Percentiles rank a stretch among this genome's conserved stretches.
Conservation (phyloP, 352 stramenopile species). For the Chrysophaeum taylorii region DNA sequence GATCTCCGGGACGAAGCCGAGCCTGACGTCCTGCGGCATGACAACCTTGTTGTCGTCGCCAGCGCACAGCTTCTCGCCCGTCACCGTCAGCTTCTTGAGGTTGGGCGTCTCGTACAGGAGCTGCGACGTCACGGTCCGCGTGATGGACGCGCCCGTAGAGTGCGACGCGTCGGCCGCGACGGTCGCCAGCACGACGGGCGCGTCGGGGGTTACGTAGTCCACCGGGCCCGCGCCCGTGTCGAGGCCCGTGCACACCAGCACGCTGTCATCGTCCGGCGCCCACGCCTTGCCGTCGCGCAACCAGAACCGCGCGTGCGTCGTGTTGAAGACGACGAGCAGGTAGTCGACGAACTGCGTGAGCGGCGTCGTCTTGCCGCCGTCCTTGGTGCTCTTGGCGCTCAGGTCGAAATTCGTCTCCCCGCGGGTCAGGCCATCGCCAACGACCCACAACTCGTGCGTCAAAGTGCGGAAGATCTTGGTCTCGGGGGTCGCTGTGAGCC, state of each 20-base stretch:
- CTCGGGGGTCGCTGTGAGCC: neutral
- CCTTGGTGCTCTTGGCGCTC: too few relatives aligned
- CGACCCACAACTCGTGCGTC: conserved; percentile 4
- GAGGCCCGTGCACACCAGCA: neutral
- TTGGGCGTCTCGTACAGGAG: conserved; percentile 4
- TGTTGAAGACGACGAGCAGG: conserved; percentile 10
- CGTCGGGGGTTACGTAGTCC: neutral
- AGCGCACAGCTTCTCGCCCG: neutral
- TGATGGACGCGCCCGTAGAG: neutral
- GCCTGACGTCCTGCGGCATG: too few relatives aligned
- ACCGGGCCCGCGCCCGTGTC: conserved; percentile 4
- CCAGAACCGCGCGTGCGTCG: neutral
- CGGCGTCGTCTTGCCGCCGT: neutral
- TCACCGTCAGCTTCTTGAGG: neutral
- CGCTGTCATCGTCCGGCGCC: neutral
- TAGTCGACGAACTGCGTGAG: neutral
- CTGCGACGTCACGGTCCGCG: neutral
- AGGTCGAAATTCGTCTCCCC: neutral
- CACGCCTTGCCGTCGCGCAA: neutral
- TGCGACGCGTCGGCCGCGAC: conserved; percentile 2
- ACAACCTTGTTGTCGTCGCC: neutral
- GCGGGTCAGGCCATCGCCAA: neutral
- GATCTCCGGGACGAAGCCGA: neutral
- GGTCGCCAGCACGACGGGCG: neutral
- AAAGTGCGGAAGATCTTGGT: neutral